These are phyloP conservation scores for Mercurialis annua DNA, from an alignment of 345 rosid genomes.

Conservation along the genomic window DNA sequence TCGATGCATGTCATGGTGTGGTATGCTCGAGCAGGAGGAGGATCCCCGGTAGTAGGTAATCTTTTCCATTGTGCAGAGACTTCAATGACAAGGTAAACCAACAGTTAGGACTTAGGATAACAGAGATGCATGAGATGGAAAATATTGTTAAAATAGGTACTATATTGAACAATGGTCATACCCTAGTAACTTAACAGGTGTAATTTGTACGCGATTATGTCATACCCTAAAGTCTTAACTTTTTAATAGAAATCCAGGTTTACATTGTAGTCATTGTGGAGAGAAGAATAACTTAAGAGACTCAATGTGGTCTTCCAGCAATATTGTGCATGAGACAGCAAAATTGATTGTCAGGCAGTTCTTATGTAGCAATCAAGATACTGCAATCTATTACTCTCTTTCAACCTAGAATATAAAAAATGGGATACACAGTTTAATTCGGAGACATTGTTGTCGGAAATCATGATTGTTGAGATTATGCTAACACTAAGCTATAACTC, in stretches of 20 bases:
- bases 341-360: neutral
- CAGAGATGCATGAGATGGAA: neutral
- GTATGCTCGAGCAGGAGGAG: slow-evolving; percentile 94
- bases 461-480: too few relatives aligned
- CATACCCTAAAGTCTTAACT: too few relatives aligned
- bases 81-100: slow-evolving; percentile 18
- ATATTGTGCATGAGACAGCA: neutral
- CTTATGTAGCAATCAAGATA: neutral
- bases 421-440: neutral
- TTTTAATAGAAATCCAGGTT: neutral
- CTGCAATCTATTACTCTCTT: neutral
- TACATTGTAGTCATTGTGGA: neutral
- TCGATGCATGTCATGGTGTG: slow-evolving; percentile 77
- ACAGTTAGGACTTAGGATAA: slow-evolving; percentile 2
- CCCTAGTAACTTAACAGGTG: neutral
- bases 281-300: neutral
- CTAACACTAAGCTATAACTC: too few relatives aligned
- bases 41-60: slow-evolving; percentile 57
- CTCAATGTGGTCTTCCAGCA: neutral
- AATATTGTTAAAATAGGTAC: neutral
- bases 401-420: neutral
- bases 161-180: neutral
- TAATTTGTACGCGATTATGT: neutral
- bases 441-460: neutral
- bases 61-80: slow-evolving; percentile 98